Base-by-base conservation (phyloP, 1,284 basidiomycete genomes). In the Cryptococcus depauperatus region DNA sequence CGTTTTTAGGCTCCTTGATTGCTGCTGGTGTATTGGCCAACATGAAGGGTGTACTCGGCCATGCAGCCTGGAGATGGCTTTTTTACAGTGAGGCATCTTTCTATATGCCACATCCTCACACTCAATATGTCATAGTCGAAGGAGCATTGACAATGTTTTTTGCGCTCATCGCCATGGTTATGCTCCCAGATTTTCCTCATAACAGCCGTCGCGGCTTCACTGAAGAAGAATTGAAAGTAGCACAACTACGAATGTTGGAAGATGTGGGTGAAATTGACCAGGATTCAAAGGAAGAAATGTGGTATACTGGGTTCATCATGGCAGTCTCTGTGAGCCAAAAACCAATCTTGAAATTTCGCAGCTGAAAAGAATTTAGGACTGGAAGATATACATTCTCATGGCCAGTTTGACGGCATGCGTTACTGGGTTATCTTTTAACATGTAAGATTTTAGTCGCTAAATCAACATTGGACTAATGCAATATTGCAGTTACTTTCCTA, bases 151-250 rank as follows among this genome's bases (percentile, higher is more conserved):
- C 58, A 2, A 60, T 60, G 58, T 52, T 55, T 37, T 46, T 57
- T 34, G 58, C 58, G 5, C 19, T 83, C 2, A 46, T 57, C 16
- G 49, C 55, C 0, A 76, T 82, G 39, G 79, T 79, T 58, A 75
- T 86, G 50, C 77, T 88, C 3, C 85, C 85, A 5, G 85, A 88
- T 64, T 86, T 87, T 66, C 68, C 66, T 0, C 48, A 61, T 42
- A 84, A 84, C 50, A 83, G 82, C 1, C 39, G 39, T 26, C 72
- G 75, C 16, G 83, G 83, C 75, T 68, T 85, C 46, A 66, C 74
- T 14, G 64, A 71, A 1, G 70, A 73, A 6, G 81, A 86, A 56
- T 69, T 74, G 11, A 75, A 75, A 5, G 74, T 86, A 11, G 84
- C 83, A 3, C 80, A 82, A 59, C 77, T 78, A 1, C 76, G 84